phyloP scores from a whole-genome alignment of 768 basidiomycete genomes.

The Piloderma croceum region DNA sequence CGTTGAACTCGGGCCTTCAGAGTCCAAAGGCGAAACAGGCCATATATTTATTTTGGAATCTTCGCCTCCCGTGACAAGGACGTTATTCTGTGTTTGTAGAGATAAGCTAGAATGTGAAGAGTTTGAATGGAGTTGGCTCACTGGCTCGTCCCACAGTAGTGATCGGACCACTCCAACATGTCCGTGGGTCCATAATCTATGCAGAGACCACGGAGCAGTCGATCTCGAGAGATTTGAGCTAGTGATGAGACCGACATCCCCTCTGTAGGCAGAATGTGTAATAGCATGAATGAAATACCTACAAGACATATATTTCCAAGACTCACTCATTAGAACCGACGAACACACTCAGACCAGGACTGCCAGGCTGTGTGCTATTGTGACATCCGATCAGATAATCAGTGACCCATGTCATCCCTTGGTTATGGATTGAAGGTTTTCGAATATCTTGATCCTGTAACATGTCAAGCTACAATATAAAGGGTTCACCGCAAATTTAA shows the following conservation, averaged over 20 bases:
- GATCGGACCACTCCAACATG: slow-evolving; percentile 56
- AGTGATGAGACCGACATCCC: slow-evolving; percentile 53
- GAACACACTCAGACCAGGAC: slow-evolving; percentile 59
- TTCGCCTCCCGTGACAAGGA: slow-evolving; percentile 47
- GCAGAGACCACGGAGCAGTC: slow-evolving; percentile 42
- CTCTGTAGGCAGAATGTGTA: slow-evolving; percentile 30
- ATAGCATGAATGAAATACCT: not conserved
- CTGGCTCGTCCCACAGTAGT: slow-evolving; percentile 51
- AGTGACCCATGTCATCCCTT: slow-evolving; percentile 64
- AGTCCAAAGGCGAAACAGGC: slow-evolving; percentile 19
- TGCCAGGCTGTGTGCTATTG: too few species aligned
- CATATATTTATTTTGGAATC: slow-evolving; percentile 43
- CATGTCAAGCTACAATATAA: slow-evolving; percentile 63
- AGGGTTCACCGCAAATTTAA: too few species aligned
- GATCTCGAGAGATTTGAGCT: slow-evolving; percentile 33
- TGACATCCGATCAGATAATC: slow-evolving; percentile 67
- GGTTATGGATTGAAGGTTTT: slow-evolving; percentile 52
- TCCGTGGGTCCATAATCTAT: slow-evolving; percentile 47
- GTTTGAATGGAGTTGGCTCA: slow-evolving; percentile 15
- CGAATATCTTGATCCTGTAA: slow-evolving; percentile 58
- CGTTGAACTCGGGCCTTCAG: too few species aligned
- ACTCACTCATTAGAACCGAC: slow-evolving; percentile 72
- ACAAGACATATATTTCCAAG: not conserved
- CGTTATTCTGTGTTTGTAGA: slow-evolving; percentile 33
- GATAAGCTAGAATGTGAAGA: too few species aligned